Base-by-base conservation (phyloP, 2,329 filamentous ascomycete species). In the Didymella arachidicola region DNA sequence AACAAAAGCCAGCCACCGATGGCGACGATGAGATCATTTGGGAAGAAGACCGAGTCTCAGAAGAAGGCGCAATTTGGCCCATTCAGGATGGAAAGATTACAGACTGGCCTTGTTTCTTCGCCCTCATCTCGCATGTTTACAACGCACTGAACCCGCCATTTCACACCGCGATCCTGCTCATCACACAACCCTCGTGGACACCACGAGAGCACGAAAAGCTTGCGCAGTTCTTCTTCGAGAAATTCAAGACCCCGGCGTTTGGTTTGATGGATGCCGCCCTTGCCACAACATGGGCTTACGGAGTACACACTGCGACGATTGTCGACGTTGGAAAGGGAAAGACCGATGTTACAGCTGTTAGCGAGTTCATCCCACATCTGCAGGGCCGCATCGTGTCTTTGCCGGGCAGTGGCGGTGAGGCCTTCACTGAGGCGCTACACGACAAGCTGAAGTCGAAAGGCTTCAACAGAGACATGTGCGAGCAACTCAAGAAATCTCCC, bases 141-240 rank as follows among this genome's bases (percentile, higher is more conserved):
- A 89, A 91, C 77, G 86, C 91, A 46, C 86, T 99, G 59, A 95
- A 92, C 60, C 93, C 92, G 26, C 92, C 92, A 3, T 95, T 97
- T 75, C 95, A 97, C 79, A 97, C 94, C 0, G 93, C 95, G 2
- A 92, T 99, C 64, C 84, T 98, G 76, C 86, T 99, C 62, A 90
- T 98, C 78, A 86, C 90, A 7, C 91, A 96, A 67, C 93, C 95
- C 4, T 89, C 89, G 67, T 99, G 95, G 94, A 93, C 92, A 4
- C 87, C 90, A 8, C 89, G 90, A 62, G 93, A 97, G 77, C 89
- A 89, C 74, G 94, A 98, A 78, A 86, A 86, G 38, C 89, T 99
- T 65, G 91, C 93, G 14, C 92, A 95, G 63, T 99, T 97, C 81
- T 87, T 98, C 64, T 99, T 99, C 72, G 95, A 99, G 79, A 96